Percentiles rank a stretch among this genome's conserved stretches.
phyloP scores from a whole-genome alignment of 2,329 filamentous ascomycete species.

The Aspergillus cejpii region DNA sequence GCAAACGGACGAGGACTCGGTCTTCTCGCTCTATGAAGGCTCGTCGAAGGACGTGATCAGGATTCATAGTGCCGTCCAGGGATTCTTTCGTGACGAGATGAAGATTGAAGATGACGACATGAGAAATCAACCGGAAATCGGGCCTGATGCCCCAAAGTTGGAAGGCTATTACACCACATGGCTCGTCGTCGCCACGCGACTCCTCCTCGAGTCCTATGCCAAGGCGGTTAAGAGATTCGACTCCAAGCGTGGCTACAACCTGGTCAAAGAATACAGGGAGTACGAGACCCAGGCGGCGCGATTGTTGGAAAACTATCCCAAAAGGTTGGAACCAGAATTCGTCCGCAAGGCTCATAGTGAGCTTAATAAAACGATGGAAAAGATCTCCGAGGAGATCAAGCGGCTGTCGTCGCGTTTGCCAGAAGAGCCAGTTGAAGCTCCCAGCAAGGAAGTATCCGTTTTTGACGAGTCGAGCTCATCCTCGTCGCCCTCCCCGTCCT shows the following conservation, averaged over 20 bases:
- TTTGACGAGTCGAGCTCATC: conserved; percentile 45
- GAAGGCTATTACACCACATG: conserved; percentile 38
- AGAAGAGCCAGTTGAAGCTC: conserved; percentile 32
- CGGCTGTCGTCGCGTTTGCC: conserved; percentile 40
- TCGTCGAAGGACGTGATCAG: conserved; percentile 41
- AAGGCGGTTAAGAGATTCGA: conserved; percentile 38
- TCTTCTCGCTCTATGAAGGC: conserved; percentile 27
- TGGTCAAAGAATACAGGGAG: conserved; percentile 44
- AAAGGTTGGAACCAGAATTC: conserved; percentile 24
- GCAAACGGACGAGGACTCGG: conserved; percentile 31
- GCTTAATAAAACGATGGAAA: conserved; percentile 30
- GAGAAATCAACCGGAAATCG: conserved; percentile 10
- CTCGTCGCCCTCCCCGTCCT: conserved; percentile 39
- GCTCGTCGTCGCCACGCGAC: conserved; percentile 38
- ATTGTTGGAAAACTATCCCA: conserved; percentile 37
- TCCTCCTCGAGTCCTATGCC: conserved; percentile 41
- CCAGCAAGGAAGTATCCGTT: conserved; percentile 39
- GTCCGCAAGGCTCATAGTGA: conserved; percentile 34
- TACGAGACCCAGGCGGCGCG: conserved; percentile 43
- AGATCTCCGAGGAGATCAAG: conserved; percentile 39
- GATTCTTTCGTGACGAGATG: conserved; percentile 44
- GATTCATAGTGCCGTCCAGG: conserved; percentile 45
- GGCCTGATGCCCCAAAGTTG: conserved; percentile 7
- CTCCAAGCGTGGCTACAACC: conserved; percentile 31
- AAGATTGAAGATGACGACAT: conserved; percentile 32